Evolutionary conservation across 345 rosid genomes (phyloP).

Genomic region (Aurinia saxatilis): DNA sequence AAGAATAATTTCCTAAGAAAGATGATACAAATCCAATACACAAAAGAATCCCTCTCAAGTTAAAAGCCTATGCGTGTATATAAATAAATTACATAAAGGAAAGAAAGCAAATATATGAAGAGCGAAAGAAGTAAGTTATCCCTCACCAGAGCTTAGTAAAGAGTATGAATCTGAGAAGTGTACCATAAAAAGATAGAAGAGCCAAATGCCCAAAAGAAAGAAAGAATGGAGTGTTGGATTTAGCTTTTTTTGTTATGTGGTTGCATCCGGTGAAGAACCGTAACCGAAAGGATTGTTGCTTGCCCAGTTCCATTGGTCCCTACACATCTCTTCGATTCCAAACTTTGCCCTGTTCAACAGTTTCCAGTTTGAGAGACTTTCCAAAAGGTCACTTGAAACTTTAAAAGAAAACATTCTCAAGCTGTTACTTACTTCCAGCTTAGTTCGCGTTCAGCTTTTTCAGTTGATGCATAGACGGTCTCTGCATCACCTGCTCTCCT

Average conservation of each 20-base stretch:
- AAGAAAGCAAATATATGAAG: slow-evolving; percentile 11
- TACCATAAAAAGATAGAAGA: not conserved
- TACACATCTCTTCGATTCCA: slow-evolving; percentile 90
- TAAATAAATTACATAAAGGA: slow-evolving; percentile 17
- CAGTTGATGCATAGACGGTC: slow-evolving; percentile 81
- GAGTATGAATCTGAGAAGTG: slow-evolving; percentile 3
- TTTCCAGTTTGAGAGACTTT: slow-evolving; percentile 1
- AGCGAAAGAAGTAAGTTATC: slow-evolving; percentile 2
- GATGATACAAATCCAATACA: slow-evolving; percentile 13
- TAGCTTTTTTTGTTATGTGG: slow-evolving; percentile 12
- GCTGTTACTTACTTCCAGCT: slow-evolving; percentile 76
- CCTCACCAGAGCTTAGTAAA: not conserved
- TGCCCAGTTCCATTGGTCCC: slow-evolving; percentile 98
- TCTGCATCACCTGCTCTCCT: slow-evolving; percentile 89
- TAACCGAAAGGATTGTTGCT: slow-evolving; percentile 91
- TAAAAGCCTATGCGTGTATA: slow-evolving; percentile 20
- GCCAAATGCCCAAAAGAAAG: not conserved
- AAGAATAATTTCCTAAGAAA: slow-evolving; percentile 7
- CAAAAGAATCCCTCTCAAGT: slow-evolving; percentile 20
- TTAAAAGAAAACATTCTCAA: not conserved
- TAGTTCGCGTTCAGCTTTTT: slow-evolving; percentile 72
- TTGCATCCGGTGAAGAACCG: slow-evolving; percentile 33
- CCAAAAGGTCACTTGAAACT: not conserved
- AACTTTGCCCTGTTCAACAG: slow-evolving; percentile 59
- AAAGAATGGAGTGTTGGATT: slow-evolving; percentile 4